These are phyloP conservation scores for Haematococcus sp. DNA, from an alignment of 139 green algal species.

Conservation along the genomic window DNA sequence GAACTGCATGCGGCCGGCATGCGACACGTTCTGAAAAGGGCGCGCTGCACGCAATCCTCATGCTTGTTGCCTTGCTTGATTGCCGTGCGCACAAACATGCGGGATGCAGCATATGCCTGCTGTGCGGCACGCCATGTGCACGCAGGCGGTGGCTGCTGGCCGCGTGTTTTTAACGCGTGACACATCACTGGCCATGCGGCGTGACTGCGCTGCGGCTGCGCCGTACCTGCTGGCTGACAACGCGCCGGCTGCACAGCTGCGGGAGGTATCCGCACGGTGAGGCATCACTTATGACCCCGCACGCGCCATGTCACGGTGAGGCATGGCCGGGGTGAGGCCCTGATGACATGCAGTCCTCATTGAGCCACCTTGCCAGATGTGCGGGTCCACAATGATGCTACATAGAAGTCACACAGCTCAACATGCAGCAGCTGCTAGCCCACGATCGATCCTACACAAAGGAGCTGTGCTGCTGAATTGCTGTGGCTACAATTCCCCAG, in stretches of 20 bases:
- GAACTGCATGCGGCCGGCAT: too few species aligned
- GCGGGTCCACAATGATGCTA: neutral
- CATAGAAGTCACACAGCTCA: neutral
- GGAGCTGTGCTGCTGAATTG: neutral
- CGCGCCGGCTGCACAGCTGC: slow-evolving; percentile 42
- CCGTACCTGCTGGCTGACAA: slow-evolving; percentile 32
- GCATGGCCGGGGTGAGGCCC: neutral
- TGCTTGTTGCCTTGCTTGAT: too few species aligned
- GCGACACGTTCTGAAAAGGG: too few species aligned
- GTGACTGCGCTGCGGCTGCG: slow-evolving; percentile 34
- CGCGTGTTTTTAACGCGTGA: slow-evolving; percentile 59
- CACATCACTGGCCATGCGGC: slow-evolving; percentile 31
- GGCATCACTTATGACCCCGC: slow-evolving; percentile 27
- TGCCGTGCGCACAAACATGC: too few species aligned
- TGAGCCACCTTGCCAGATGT: neutral
- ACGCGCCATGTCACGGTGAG: neutral
- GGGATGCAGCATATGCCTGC: too few species aligned
- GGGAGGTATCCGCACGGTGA: slow-evolving; percentile 46
- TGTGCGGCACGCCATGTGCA: too few species aligned
- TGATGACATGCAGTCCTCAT: neutral
- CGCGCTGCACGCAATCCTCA: too few species aligned
- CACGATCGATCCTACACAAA: neutral
- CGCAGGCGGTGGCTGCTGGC: slow-evolving; percentile 23
- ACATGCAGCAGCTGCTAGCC: neutral
- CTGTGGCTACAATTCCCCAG: too few species aligned